Percentiles rank a stretch among this genome's conserved stretches.
Evolutionary conservation across 1,284 basidiomycete species (phyloP).

Genomic region (Microbotryomycetes sp.): DNA sequence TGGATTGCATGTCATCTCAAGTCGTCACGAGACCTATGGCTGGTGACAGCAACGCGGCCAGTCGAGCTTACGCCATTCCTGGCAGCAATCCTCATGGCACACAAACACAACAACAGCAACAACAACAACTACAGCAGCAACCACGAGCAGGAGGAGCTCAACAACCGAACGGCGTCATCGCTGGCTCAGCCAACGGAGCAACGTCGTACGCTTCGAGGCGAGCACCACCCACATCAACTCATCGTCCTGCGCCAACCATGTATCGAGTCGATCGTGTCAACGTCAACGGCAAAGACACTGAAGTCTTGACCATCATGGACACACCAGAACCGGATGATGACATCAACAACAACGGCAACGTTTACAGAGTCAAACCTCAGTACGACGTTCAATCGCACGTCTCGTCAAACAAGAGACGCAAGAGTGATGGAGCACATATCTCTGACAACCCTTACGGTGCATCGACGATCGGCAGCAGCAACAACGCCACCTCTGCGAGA

Average conservation of each 20-base stretch:
- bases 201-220: neutral
- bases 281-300: conserved; percentile 12
- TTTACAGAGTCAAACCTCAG: neutral
- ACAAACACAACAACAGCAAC: conserved; percentile 3
- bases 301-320: conserved; percentile 33
- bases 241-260: neutral
- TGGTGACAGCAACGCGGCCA: neutral
- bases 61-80: neutral
- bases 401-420: conserved; percentile 18
- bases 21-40: neutral
- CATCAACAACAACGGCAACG: neutral
- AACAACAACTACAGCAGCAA: neutral
- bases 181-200: neutral
- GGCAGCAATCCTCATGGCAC: neutral
- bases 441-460: conserved; percentile 2
- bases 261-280: conserved; percentile 24
- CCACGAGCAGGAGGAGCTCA: neutral
- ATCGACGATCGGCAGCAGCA: neutral
- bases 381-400: conserved; percentile 13
- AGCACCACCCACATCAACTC: neutral
- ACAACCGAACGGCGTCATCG: neutral
- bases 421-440: conserved; percentile 16
- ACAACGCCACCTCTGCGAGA: no score
- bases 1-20: neutral
- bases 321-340: conserved; percentile 21